phyloP scores from a whole-genome alignment of 2,329 filamentous ascomycete species.

The Iodosphaeria phyllophila region DNA sequence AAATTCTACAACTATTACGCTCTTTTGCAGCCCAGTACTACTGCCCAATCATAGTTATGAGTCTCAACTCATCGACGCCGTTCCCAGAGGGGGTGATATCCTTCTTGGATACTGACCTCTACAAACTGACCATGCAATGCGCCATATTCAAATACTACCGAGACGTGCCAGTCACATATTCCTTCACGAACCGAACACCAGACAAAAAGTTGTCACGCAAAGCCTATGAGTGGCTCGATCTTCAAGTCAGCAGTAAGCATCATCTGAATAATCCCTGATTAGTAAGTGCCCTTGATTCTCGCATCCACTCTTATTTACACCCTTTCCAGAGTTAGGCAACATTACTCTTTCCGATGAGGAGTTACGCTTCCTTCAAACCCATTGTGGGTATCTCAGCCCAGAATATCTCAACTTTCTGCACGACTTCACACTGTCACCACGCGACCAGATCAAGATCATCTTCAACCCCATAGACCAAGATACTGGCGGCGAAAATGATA shows the following conservation, averaged over 20 bases:
- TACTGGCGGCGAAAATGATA: slow-evolving; percentile 41
- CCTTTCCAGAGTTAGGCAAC: slow-evolving; percentile 53
- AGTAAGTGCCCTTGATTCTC: neutral
- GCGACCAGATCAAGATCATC: slow-evolving; percentile 56
- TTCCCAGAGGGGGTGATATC: slow-evolving; percentile 64
- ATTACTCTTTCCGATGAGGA: slow-evolving; percentile 67
- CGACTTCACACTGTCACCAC: slow-evolving; percentile 63
- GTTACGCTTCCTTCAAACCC: slow-evolving; percentile 54
- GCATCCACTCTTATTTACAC: slow-evolving; percentile 10
- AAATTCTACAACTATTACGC: too few species aligned
- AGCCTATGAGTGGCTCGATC: slow-evolving; percentile 70
- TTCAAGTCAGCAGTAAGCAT: slow-evolving; percentile 66
- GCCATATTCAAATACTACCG: slow-evolving; percentile 86
- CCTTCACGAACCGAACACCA: slow-evolving; percentile 88
- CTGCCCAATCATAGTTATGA: slow-evolving; percentile 29
- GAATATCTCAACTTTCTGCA: slow-evolving; percentile 69
- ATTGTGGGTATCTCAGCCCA: slow-evolving; percentile 63
- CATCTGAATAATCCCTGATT: slow-evolving; percentile 7
- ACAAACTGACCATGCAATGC: slow-evolving; percentile 99
- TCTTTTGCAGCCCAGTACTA: too few species aligned
- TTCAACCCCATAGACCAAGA: slow-evolving; percentile 40
- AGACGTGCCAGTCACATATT: slow-evolving; percentile 66
- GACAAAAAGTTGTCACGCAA: slow-evolving; percentile 75
- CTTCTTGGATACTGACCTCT: slow-evolving; percentile 68
- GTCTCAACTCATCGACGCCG: slow-evolving; percentile 46